Percentiles rank a stretch among this genome's conserved stretches.
These are phyloP conservation scores for Aspergillus texensis DNA, from an alignment of 2,329 filamentous ascomycete species.

Conservation along the genomic window DNA sequence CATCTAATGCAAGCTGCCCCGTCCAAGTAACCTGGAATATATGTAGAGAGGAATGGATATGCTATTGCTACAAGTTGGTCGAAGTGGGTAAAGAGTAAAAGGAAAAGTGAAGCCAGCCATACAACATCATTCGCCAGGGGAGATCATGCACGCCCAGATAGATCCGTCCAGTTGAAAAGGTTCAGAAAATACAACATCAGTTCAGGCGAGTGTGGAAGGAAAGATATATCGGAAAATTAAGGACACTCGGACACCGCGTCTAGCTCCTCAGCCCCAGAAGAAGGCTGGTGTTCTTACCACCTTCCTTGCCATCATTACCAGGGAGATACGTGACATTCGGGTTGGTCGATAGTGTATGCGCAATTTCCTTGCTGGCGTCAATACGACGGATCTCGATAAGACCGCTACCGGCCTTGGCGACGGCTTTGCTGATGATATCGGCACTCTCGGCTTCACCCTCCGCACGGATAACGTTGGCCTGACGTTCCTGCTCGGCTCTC, in stretches of 20 bases:
- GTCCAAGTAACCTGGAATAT: constrained; percentile 1
- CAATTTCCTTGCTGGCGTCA: constrained; percentile 95
- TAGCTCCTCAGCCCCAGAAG: constrained; percentile 66
- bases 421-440: constrained; percentile 91
- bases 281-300: constrained; percentile 67
- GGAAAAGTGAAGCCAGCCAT: constrained; percentile 23
- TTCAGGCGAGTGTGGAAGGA: constrained; percentile 1
- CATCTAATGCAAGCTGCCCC: not conserved
- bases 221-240: constrained; percentile 27
- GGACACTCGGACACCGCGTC: constrained; percentile 20
- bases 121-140: constrained; percentile 31
- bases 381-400: constrained; percentile 96
- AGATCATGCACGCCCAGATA: constrained; percentile 32
- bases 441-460: constrained; percentile 98
- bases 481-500: constrained; percentile 96
- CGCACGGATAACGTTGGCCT: constrained; percentile 96
- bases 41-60: constrained; percentile 28
- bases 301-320: constrained; percentile 62
- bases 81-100: constrained; percentile 24
- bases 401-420: constrained; percentile 90
- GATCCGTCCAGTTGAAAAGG: constrained; percentile 21
- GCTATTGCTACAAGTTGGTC: constrained; percentile 30
- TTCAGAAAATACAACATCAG: constrained; percentile 6
- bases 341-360: constrained; percentile 82
- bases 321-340: constrained; percentile 96